Evolutionary conservation across 495 filamentous ascomycete species (phyloP).

Genomic region (Penicillium turbatum): DNA sequence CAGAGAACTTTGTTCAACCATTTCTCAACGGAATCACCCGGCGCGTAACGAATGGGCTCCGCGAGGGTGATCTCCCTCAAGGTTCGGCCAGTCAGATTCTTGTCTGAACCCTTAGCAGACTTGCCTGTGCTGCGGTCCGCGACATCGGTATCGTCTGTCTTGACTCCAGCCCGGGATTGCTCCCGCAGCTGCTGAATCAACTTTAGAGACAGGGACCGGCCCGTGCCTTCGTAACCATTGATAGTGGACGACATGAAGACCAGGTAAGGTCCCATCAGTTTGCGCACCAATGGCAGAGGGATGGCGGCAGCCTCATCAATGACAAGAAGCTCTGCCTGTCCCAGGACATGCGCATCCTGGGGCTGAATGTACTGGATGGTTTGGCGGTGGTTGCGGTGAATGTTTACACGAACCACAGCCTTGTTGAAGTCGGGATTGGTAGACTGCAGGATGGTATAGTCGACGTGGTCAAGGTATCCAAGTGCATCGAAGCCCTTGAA

Average conservation of each 20-base stretch:
- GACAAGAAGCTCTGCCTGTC: slow-evolving; percentile 92
- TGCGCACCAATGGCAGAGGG: slow-evolving; percentile 83
- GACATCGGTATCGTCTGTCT: slow-evolving; percentile 57
- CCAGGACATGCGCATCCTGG: slow-evolving; percentile 89
- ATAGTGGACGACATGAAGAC: slow-evolving; percentile 99
- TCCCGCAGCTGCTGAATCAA: slow-evolving; percentile 96
- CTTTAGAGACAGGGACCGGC: slow-evolving; percentile 90
- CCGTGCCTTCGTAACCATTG: slow-evolving; percentile 98
- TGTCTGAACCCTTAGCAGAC: slow-evolving; percentile 57
- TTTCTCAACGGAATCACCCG: slow-evolving; percentile 86
- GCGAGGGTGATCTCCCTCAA: slow-evolving; percentile 86
- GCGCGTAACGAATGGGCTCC: slow-evolving; percentile 92
- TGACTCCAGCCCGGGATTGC: slow-evolving; percentile 65
- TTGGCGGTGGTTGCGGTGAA: slow-evolving; percentile 92
- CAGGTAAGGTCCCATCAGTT: slow-evolving; percentile 95
- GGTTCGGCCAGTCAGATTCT: slow-evolving; percentile 66
- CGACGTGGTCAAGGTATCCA: slow-evolving; percentile 85
- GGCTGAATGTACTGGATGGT: slow-evolving; percentile 98
- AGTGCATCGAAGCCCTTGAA: slow-evolving; percentile 98
- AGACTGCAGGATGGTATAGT: slow-evolving; percentile 97
- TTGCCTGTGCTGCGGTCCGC: slow-evolving; percentile 70
- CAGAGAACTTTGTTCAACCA: slow-evolving; percentile 96
- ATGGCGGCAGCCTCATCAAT: slow-evolving; percentile 99
- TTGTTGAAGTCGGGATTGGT: slow-evolving; percentile 99
- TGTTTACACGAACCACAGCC: slow-evolving; percentile 93